Evolutionary conservation across 306 rosid genomes (phyloP), one percentile per base, ranked within the genome.

Genomic region (Bauhinia variegata): DNA sequence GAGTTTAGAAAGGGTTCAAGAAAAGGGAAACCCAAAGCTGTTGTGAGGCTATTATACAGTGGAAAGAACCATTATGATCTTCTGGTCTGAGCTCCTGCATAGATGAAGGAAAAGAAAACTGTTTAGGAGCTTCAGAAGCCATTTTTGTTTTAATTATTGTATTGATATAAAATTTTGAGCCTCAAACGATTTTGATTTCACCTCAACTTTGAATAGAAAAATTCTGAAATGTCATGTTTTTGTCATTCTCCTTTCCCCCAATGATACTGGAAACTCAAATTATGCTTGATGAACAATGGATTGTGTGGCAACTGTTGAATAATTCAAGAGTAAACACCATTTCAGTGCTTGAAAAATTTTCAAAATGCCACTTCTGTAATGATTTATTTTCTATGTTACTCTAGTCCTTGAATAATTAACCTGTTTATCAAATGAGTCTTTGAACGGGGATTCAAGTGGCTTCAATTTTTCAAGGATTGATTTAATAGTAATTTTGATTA

Each of bases 51-150:
- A 59, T 77, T 90, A 23, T 93, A 81, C 73, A 86, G 96, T 7
- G 95, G 97, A 17, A 88, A 82, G 82, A 89, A 93, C 81, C 99
- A 93, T 63, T 89, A 93, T 76, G 99, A 89, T 75, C 96, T 93
- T 75, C 88, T 93, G 66, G 70, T 90, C 64, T 92, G 78, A 86
- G 75, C 23, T 72, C 19, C 43, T 61, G 23, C 14, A 16, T 49
- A 16, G 52, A 49, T 8, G 30, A 68, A 16, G 34, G 18, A 17
- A 12, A 2, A 1, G 13, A 49, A 2, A 36, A 49, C 46, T 43
- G 44, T 34, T 14, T 16, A 14, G n/a, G 6, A 42, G 58, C 58
- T 43, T 59, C 32, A 63, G 50, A 58, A 58, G 64, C 79, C 50
- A 12, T 51, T 56, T 75, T 60, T 63, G 42, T 14, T 54, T 41